Percentiles rank a stretch among this genome's conserved stretches.
Evolutionary conservation across 768 basidiomycete species (phyloP).

Genomic region (Boletellus emodensis): DNA sequence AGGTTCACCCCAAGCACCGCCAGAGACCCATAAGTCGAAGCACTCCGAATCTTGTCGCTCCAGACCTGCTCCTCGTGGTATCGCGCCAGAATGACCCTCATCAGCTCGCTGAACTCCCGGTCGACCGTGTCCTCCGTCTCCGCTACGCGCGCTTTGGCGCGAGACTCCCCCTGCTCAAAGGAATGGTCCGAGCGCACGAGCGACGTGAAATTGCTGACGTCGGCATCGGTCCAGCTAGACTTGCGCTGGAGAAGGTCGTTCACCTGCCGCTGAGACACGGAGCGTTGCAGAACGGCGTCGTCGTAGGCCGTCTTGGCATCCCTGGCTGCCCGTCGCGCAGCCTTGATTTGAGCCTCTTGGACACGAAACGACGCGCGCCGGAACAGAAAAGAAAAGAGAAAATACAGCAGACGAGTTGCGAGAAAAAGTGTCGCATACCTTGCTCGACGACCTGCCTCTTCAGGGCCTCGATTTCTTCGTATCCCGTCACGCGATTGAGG

Average conservation of each 20-base stretch:
- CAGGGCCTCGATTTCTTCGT: slow-evolving; percentile 81
- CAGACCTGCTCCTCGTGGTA: slow-evolving; percentile 99
- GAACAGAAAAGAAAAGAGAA: too few species aligned
- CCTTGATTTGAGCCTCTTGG: slow-evolving; percentile 70
- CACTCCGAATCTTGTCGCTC: slow-evolving; percentile 97
- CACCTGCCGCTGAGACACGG: slow-evolving; percentile 89
- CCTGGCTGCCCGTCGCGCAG: slow-evolving; percentile 62
- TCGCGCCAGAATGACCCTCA: slow-evolving; percentile 82
- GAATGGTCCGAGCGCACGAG: slow-evolving; percentile 89
- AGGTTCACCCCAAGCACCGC: slow-evolving; percentile 85
- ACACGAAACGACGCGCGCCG: not conserved
- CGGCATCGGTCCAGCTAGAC: slow-evolving; percentile 84
- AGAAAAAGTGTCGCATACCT: slow-evolving; percentile 46
- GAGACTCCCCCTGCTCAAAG: slow-evolving; percentile 73
- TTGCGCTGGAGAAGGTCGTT: slow-evolving; percentile 95
- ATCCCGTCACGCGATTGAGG: slow-evolving; percentile 87
- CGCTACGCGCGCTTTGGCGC: slow-evolving; percentile 62
- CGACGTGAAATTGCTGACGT: slow-evolving; percentile 83
- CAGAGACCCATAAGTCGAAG: slow-evolving; percentile 89
- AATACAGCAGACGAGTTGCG: too few species aligned
- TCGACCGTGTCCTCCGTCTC: slow-evolving; percentile 80
- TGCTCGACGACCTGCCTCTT: slow-evolving; percentile 74
- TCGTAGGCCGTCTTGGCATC: slow-evolving; percentile 75
- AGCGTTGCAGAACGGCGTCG: slow-evolving; percentile 71
- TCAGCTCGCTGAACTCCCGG: slow-evolving; percentile 79